phyloP scores from a whole-genome alignment of 441 rosid species.

The Corymbia calophylla region DNA sequence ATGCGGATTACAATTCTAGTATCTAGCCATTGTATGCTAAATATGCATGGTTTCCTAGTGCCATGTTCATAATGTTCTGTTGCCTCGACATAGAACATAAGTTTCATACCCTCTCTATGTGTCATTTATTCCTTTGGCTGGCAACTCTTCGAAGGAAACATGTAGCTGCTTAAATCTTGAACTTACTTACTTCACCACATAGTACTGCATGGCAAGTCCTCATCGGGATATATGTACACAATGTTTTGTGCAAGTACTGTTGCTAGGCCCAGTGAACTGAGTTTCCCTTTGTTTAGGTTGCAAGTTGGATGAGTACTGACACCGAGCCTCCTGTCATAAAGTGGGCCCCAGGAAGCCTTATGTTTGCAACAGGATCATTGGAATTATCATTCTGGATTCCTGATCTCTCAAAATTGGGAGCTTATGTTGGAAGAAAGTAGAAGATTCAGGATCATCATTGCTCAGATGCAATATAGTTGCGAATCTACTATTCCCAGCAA shows the following conservation, averaged over 20 bases:
- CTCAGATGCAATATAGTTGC: not conserved
- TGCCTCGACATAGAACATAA: not conserved
- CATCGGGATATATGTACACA: not conserved
- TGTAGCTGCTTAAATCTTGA: not conserved
- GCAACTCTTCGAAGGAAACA: not conserved
- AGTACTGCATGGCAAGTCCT: not conserved
- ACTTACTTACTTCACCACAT: not conserved
- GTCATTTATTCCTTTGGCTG: not conserved
- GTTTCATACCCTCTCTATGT: not conserved
- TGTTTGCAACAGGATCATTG: slow-evolving; percentile 86
- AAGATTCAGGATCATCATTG: not conserved
- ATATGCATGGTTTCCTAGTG: not conserved
- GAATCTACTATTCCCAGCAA: not conserved
- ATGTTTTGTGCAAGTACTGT: not conserved
- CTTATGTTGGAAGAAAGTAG: slow-evolving; percentile 82
- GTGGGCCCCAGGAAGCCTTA: slow-evolving; percentile 94
- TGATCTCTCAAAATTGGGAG: slow-evolving; percentile 81
- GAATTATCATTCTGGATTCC: slow-evolving; percentile 88
- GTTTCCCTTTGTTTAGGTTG: slow-evolving; percentile 37
- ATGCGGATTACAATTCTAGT: not conserved
- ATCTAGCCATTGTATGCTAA: not conserved
- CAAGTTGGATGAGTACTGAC: slow-evolving; percentile 79
- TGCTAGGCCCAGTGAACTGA: not conserved
- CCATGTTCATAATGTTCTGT: not conserved
- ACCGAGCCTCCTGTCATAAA: slow-evolving; percentile 74